Percentiles rank a stretch among this genome's conserved stretches.
These are phyloP conservation scores for Keithomyces neogunnii DNA, from an alignment of 2,329 filamentous ascomycete genomes.

Conservation along the genomic window DNA sequence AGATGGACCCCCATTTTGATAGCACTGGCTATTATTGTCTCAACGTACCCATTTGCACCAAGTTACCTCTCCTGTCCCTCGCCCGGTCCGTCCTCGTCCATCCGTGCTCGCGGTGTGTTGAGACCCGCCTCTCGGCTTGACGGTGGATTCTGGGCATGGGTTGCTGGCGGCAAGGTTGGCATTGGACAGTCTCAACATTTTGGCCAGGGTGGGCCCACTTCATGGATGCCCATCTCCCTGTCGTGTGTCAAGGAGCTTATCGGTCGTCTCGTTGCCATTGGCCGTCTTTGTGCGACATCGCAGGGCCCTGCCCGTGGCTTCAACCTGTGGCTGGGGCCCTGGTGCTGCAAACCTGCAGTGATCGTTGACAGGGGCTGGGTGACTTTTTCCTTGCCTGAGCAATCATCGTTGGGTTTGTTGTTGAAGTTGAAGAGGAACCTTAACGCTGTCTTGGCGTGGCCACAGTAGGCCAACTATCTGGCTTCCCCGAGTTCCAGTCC, in stretches of 20 bases:
- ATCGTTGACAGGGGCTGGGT: not conserved
- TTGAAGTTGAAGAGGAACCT: not conserved
- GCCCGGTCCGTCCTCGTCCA: too few relatives aligned
- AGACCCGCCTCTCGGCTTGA: not conserved
- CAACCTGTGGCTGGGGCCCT: not conserved
- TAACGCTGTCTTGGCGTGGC: too few relatives aligned
- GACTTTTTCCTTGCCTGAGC: not conserved
- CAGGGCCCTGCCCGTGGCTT: not conserved
- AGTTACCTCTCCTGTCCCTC: too few relatives aligned
- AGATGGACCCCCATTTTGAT: not conserved
- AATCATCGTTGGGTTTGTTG: not conserved
- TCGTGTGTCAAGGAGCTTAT: constrained; percentile 5
- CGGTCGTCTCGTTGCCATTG: constrained; percentile 2
- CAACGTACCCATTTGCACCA: too few relatives aligned
- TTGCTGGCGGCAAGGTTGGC: not conserved
- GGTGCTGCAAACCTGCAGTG: not conserved
- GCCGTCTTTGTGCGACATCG: constrained; percentile 2
- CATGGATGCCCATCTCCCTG: not conserved
- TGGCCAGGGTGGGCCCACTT: too few relatives aligned
- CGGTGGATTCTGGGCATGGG: not conserved
- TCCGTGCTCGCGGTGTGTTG: not conserved
- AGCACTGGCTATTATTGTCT: too few relatives aligned
- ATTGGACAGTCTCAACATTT: not conserved
- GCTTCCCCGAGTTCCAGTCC: too few relatives aligned
- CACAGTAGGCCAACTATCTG: too few relatives aligned